Percentiles rank a stretch among this genome's conserved stretches.
Evolutionary conservation across 495 filamentous ascomycete species (phyloP).

Genomic region (Neurospora tetrasperma): DNA sequence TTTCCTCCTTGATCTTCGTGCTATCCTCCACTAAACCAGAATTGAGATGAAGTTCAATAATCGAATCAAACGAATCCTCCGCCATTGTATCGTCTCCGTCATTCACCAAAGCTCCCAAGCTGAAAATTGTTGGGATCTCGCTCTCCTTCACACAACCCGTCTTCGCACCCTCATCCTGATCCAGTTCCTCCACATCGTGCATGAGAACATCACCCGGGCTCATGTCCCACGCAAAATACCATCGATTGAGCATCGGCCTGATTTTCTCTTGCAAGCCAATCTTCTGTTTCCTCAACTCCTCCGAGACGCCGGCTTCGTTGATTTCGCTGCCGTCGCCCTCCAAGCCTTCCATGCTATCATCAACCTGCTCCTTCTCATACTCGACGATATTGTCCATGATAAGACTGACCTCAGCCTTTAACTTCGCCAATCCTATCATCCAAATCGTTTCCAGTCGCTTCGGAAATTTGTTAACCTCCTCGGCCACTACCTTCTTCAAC

Average conservation of each 20-base stretch:
- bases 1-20: background rate
- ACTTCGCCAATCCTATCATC: background rate
- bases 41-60: background rate
- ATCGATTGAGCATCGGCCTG: background rate
- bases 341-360: background rate
- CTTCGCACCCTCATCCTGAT: background rate
- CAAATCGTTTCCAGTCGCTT: background rate
- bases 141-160: background rate
- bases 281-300: background rate
- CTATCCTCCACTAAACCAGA: background rate
- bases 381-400: conserved; percentile 6
- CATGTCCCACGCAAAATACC: background rate
- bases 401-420: background rate
- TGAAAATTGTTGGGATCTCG: background rate
- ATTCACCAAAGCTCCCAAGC: background rate
- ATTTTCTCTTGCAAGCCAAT: background rate
- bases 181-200: background rate
- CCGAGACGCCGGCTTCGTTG: background rate
- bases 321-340: background rate
- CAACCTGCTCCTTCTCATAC: background rate
- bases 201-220: background rate
- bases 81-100: background rate
- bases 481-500: background rate
- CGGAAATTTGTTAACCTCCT: background rate
- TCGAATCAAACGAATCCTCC: background rate